Evolutionary conservation across 768 basidiomycete genomes (phyloP).

Genomic region (Russula virescens): DNA sequence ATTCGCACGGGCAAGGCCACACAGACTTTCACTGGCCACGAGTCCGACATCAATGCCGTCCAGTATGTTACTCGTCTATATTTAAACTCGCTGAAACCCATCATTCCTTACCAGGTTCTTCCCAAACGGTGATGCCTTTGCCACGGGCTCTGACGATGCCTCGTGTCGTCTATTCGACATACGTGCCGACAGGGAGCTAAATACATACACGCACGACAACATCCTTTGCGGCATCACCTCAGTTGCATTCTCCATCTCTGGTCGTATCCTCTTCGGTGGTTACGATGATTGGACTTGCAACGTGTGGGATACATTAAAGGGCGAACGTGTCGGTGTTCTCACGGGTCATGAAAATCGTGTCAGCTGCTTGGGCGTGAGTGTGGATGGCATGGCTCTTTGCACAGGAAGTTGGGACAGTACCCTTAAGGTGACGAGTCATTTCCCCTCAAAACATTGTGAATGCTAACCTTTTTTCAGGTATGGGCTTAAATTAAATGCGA

Average conservation of each 20-base stretch:
- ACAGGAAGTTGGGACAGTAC: slow-evolving; percentile 99
- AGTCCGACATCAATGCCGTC: slow-evolving; percentile 98
- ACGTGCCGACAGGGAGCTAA: slow-evolving; percentile 94
- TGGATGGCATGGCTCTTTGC: slow-evolving; percentile 97
- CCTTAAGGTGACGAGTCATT: slow-evolving; percentile 61
- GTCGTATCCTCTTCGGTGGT: slow-evolving; percentile 94
- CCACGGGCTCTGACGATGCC: slow-evolving; percentile 97
- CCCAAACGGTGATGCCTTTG: slow-evolving; percentile 99
- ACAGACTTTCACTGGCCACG: slow-evolving; percentile 97
- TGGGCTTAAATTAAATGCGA: slow-evolving; percentile 58
- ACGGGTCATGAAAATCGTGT: slow-evolving; percentile 98
- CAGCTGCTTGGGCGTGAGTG: slow-evolving; percentile 91
- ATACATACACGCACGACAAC: slow-evolving; percentile 96
- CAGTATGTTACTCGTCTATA: slow-evolving; percentile 54
- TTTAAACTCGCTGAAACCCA: not conserved
- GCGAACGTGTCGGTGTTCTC: slow-evolving; percentile 94
- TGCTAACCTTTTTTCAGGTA: slow-evolving; percentile 43
- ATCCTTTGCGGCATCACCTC: slow-evolving; percentile 99
- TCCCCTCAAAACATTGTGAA: slow-evolving; percentile 6
- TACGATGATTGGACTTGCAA: slow-evolving; percentile 99
- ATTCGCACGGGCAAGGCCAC: slow-evolving; percentile 96
- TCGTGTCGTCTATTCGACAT: slow-evolving; percentile 98
- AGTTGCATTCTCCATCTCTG: slow-evolving; percentile 97
- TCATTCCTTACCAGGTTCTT: slow-evolving; percentile 68
- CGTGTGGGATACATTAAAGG: slow-evolving; percentile 98